Evolutionary conservation across 1,284 basidiomycete genomes (phyloP), one percentile per base, ranked within the genome.

Genomic region (Schizophyllum commune): DNA sequence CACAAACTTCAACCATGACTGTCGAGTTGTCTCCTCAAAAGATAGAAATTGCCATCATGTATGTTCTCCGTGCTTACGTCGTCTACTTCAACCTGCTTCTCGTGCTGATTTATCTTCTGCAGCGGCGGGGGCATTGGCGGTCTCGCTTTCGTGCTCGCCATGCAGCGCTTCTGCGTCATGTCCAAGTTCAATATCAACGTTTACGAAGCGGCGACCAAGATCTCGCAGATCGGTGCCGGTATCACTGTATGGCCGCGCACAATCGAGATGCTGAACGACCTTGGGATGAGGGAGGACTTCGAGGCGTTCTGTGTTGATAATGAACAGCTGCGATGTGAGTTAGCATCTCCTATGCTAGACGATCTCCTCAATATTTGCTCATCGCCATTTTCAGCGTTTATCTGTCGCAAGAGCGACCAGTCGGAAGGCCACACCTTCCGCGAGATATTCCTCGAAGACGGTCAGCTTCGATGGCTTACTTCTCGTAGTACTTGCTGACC

Each of bases 51-150:
- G 39, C 39, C 39, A 47, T 47, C 39, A 17, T 47, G 39, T 47
- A 47, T 17, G 39, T 47, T 17, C 8, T 47, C 13, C 17, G 17
- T 47, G 9, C 17, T 7, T 39, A 47, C 27, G 27, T 27, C 27
- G 27, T 27, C 27, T 27, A 2, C 39, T 47, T 8, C 39, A 17
- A 8, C 17, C 13, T 8, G 8, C 8, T 13, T 47, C 17, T 17
- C 27, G 27, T 47, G 39, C 39, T 47, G 8, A 47, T 17, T 8
- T 47, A 11, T 8, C 3, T 47, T 11, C 17, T 52, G 39, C 55
- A 78, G 76, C 22, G 77, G 76, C 5, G 76, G 71, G 13, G 76
- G 76, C 1, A 72, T 76, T 39, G 75, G 71, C 1, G 76, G 76
- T 1, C 68, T 78, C n/a, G 67, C 67, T 1, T 68, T 77, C 17